Conservation (phyloP, 2,329 filamentous ascomycete species). For the Alternaria ethzedia region DNA sequence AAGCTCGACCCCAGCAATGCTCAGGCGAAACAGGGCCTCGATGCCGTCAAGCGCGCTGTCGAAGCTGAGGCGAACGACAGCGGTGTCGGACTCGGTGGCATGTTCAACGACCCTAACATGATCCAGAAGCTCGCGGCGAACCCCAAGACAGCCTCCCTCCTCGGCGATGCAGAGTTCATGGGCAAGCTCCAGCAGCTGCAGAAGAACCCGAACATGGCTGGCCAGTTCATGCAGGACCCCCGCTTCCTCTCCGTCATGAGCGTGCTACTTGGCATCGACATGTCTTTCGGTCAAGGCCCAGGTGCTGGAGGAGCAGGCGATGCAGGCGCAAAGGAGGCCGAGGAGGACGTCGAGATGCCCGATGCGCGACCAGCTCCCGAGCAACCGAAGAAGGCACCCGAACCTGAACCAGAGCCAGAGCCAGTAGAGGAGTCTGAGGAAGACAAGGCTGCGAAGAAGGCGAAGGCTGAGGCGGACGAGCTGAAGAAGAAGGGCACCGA, state of each 20-base stretch:
- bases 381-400: conserved; percentile 56
- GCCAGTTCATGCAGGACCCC: conserved; percentile 85
- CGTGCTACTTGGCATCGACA: conserved; percentile 90
- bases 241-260: conserved; percentile 93
- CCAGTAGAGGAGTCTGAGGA: conserved; percentile 87
- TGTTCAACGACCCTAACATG: conserved; percentile 93
- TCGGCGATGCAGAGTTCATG: conserved; percentile 89
- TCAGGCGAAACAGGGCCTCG: conserved; percentile 87
- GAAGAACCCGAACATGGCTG: conserved; percentile 78
- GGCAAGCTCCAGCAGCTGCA: conserved; percentile 81
- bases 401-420: conserved; percentile 66
- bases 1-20: conserved; percentile 92
- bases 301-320: conserved; percentile 50
- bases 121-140: conserved; percentile 90
- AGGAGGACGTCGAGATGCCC: conserved; percentile 80
- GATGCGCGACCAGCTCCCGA: conserved; percentile 67
- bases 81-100: conserved; percentile 78
- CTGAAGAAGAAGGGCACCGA: conserved; percentile 94
- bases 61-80: conserved; percentile 74
- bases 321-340: conserved; percentile 56
- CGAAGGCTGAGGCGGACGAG: conserved; percentile 90
- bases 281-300: conserved; percentile 70
- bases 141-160: conserved; percentile 85
- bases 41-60: conserved; percentile 86
- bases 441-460: conserved; percentile 80